Base-by-base conservation (phyloP, 768 basidiomycete species). In the Boletus rufocinnamomeus region DNA sequence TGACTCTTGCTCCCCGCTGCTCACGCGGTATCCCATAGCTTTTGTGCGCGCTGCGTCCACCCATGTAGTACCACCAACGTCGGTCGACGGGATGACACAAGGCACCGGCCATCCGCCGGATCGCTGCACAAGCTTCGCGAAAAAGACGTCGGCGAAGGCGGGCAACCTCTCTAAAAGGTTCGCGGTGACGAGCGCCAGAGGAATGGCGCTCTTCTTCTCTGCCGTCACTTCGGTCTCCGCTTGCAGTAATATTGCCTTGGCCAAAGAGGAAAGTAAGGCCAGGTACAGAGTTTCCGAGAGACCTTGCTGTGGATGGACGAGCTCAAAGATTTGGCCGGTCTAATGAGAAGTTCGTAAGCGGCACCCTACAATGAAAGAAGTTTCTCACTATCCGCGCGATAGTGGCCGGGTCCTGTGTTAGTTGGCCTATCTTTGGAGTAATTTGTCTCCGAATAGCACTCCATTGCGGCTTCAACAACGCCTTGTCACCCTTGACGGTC, bases 191-290 rank as follows among this genome's bases (percentile, higher is more conserved):
- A 84, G 82, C 0, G 91, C 92, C 25, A 99, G 82, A 0, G 96
- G 96, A 38, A 81, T 79, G 0, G 94, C 95, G 25, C 89, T 89
- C 32, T 86, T 85, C 66, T 89, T 86, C 73, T 95, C 91, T 3
- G 95, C 94, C 2, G 89, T 85, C 10, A 96, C 91, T 73, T 98
- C 96, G 0, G 87, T 89, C 76, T 97, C 95, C 19, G 95, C 95
- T 76, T 98, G 96, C 35, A 91, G 80, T 45, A 98, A 80, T 59
- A 98, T 87, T 19, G 86, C 79, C 69, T 98, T 98, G 48, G 93
- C 79, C 41, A 98, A 82, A n/a, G 94, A 89, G 23, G 91, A 95
- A 46, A 95, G 82, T 23, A 89, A 80, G 50, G 93, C 91, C 48
- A 79, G 72, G 70, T 94, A 95, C 53, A 90, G 75, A n/a, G 70